Base-by-base conservation (phyloP, 2,329 filamentous ascomycete species). In the Elsinoe ampelina region DNA sequence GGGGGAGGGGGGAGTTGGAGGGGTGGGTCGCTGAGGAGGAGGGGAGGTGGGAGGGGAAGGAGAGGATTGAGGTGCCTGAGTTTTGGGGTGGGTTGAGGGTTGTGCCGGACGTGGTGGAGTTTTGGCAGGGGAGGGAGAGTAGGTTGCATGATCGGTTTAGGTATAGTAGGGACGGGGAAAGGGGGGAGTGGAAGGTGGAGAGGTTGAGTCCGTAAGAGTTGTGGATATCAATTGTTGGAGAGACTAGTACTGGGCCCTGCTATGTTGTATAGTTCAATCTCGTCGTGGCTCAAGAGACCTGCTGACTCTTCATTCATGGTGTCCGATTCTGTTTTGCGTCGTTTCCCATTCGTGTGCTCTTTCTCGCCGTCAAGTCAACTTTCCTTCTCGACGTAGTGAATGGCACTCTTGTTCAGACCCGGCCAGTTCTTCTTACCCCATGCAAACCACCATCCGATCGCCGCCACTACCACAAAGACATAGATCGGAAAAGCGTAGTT, bases 31-130 rank as follows among this genome's bases (percentile, higher is more conserved):
- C 76, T 61, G 89, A 95, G 65, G 79, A 84, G 35, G 87, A 95
- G 75, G 74, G 80, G 69, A 79, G 75, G 63, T 98, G 95, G 68
- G 79, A 84, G 41, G 87, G 83, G 1, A 66, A 80, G 61, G 87
- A 95, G 26, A 73, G 87, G 57, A 95, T 98, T 62, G 91, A 91
- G 1, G 84, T 96, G 51, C 93, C 93, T 3, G 85, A 87, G 8
- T 96, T 95, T 70, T 98, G 93, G 93, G 93, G 93, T 30, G 93
- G 93, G 0, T 69, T 96, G 69, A 83, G 92, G 64, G 80, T 98
- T 59, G 79, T 91, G 61, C 92, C 93, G 0, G 86, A 90, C 67
- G 81, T 83, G 64, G 80, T 98, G 50, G 93, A 98, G 78, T 98
- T 98, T 70, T 98, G 93, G 82, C 91, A 96, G 77, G 93, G 93